A percentile compares a stretch with the other conserved stretches of the same genome.
Conservation (phyloP, 495 filamentous ascomycete genomes). For the Ramalina peruviana region DNA sequence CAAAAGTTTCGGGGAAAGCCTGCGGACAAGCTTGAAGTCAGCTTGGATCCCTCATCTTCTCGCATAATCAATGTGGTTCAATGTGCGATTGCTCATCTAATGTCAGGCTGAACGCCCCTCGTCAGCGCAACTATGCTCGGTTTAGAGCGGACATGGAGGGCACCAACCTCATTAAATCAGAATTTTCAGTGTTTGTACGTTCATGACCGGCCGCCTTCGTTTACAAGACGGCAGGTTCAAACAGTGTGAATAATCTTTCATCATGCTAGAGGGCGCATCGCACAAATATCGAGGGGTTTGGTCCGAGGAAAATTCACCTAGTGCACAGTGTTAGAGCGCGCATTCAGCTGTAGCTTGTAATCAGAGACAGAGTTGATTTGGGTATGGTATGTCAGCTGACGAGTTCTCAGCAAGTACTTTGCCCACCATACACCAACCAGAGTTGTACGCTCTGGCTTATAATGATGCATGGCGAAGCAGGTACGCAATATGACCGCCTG, state of each 20-base stretch:
- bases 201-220: conserved; percentile 64
- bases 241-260: conserved; percentile 96
- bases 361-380: conserved; percentile 8
- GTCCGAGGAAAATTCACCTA: too few species aligned
- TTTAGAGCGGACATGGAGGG: not conserved
- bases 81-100: conserved; percentile 7
- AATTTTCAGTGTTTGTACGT: conserved; percentile 71
- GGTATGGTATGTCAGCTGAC: conserved; percentile 57
- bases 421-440: conserved; percentile 49
- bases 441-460: conserved; percentile 75
- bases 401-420: conserved; percentile 94
- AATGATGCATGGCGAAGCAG: conserved; percentile 41
- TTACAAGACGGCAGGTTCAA: conserved; percentile 71
- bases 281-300: not conserved
- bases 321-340: too few species aligned
- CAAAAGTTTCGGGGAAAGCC: not conserved
- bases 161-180: conserved; percentile 97
- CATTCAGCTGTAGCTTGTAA: conserved; percentile 1
- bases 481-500: conserved; percentile 92
- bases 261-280: conserved; percentile 44
- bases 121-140: conserved; percentile 27
- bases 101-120: conserved; percentile 14
- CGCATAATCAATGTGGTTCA: not conserved
- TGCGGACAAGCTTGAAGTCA: not conserved
- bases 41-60: not conserved